Evolutionary conservation across 2,329 filamentous ascomycete species (phyloP), one percentile per base, ranked within the genome.

Genomic region (Coniochaeta sp.): DNA sequence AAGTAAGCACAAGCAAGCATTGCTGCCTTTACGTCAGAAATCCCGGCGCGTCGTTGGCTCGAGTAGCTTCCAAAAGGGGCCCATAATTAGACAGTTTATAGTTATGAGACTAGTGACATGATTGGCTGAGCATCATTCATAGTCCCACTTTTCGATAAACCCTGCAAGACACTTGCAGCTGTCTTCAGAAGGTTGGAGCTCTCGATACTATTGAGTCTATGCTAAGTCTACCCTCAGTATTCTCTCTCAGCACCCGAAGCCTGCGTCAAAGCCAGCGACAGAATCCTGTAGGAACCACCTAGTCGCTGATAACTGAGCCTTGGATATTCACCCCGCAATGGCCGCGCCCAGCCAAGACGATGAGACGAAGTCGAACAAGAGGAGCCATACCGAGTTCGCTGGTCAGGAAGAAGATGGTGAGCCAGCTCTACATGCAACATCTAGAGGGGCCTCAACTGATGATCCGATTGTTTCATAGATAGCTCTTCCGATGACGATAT

Each of bases 401-500:
- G 77, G 75, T 50, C 72, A 77, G 61, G 76, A 81, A 68, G 75
- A 70, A 36, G 71, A 72, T 62, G 77, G 77, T 76, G 70, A 57
- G 70, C 62, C 26, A n/a, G 58, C 9, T 8, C 34, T 47, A n/a
- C 22, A 52, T 14, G 32, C 60, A 28, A 52, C 30, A 1, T 9
- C 34, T 38, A 30, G 44, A 22, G 17, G 42, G 55, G 16, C 36
- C 14, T 42, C 30, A n/a, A n/a, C n/a, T n/a, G 30, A 61, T 64
- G 28, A 62, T 40, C 26, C 22, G 19, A 19, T 4, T 19, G 55
- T 47, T 58, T 14, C 17, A 26, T 30, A 82, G 85, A 85, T 58
- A 86, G 83, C 68, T 96, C 91, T 38, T 93, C 90, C 4, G 89
- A 91, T 68, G 92, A 97, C 76, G 93, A 96, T 71, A 95, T 97